A percentile compares a stretch with the other conserved stretches of the same genome.
Evolutionary conservation across 495 filamentous ascomycete species (phyloP).

Genomic region (Elaphomyces granulatus): DNA sequence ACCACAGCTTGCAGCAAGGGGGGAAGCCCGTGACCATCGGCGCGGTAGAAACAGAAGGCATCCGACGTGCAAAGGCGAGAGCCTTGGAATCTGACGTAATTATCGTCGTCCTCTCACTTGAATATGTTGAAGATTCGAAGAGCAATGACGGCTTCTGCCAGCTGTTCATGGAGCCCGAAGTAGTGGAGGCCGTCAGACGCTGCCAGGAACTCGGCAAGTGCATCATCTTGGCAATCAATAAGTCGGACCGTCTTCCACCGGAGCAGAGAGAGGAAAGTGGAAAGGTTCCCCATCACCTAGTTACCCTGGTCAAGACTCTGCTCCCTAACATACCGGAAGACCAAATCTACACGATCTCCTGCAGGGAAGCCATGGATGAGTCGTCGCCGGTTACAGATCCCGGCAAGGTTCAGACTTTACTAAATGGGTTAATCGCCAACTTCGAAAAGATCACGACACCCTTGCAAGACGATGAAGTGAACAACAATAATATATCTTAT

Average conservation of each 20-base stretch:
- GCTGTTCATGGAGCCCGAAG: conserved; percentile 41
- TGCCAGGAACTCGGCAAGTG: conserved; percentile 41
- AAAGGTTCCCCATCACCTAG: conserved; percentile 9
- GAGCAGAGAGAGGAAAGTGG: conserved; percentile 1
- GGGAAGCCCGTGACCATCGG: conserved; percentile 36
- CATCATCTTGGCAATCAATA: conserved; percentile 67
- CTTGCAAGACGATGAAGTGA: conserved; percentile 20
- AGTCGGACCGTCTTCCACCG: conserved; percentile 46
- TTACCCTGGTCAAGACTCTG: conserved; percentile 12
- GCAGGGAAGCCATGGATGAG: conserved; percentile 29
- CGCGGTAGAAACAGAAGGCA: conserved; percentile 76
- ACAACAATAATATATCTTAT: conserved; percentile 33
- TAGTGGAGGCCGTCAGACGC: conserved; percentile 40
- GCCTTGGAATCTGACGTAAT: conserved; percentile 77
- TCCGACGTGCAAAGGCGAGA: conserved; percentile 67
- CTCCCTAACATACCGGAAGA: conserved; percentile 25
- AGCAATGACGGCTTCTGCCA: conserved; percentile 14
- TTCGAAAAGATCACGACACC: conserved; percentile 63
- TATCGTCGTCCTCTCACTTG: conserved; percentile 62
- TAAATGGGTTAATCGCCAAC: conserved; percentile 46
- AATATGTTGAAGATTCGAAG: too few relatives aligned
- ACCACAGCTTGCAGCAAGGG: conserved; percentile 7
- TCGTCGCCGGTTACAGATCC: conserved; percentile 26
- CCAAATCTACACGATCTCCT: conserved; percentile 55
- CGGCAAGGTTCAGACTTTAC: conserved; percentile 53